Percentiles rank a stretch among this genome's conserved stretches.
These are phyloP conservation scores for Aspergillus novofumigatus DNA, from an alignment of 2,329 filamentous ascomycete species.

Conservation along the genomic window DNA sequence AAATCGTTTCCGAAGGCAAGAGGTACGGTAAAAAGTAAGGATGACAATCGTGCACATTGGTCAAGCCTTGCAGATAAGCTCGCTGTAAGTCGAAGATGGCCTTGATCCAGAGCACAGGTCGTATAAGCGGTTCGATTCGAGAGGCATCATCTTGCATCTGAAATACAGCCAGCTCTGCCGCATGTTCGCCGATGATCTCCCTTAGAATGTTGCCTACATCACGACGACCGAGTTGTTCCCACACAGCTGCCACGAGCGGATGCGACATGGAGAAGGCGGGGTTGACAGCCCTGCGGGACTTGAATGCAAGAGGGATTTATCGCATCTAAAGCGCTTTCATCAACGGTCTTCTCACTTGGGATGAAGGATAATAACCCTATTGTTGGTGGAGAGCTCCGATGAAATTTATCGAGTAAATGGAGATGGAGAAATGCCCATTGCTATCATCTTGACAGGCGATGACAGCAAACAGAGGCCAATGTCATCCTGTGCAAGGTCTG, in stretches of 20 bases:
- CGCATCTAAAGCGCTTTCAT: background rate
- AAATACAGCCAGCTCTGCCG: constrained; percentile 22
- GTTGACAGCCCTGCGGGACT: constrained; percentile 6
- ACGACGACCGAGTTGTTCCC: constrained; percentile 32
- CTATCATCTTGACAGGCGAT: background rate
- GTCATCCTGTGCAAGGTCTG: background rate
- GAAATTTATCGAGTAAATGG: background rate
- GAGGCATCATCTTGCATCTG: constrained; percentile 20
- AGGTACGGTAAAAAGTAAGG: constrained; percentile 27
- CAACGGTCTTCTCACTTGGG: background rate
- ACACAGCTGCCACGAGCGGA: constrained; percentile 32
- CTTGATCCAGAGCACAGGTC: constrained; percentile 33
- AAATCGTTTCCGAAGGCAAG: constrained; percentile 28
- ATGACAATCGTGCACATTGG: constrained; percentile 25
- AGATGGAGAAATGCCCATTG: background rate
- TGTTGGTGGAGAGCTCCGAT: background rate
- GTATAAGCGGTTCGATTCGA: constrained; percentile 22
- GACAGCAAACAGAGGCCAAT: background rate
- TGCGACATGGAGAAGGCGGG: constrained; percentile 24
- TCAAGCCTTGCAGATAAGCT: constrained; percentile 28
- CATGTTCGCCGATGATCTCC: constrained; percentile 35
- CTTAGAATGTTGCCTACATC: constrained; percentile 32
- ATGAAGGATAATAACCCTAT: background rate
- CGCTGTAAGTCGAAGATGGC: constrained; percentile 35
- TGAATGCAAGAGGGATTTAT: constrained; percentile 8